Evolutionary conservation across 116 monocot genomes (phyloP).

Genomic region (Cymodocea nodosa): DNA sequence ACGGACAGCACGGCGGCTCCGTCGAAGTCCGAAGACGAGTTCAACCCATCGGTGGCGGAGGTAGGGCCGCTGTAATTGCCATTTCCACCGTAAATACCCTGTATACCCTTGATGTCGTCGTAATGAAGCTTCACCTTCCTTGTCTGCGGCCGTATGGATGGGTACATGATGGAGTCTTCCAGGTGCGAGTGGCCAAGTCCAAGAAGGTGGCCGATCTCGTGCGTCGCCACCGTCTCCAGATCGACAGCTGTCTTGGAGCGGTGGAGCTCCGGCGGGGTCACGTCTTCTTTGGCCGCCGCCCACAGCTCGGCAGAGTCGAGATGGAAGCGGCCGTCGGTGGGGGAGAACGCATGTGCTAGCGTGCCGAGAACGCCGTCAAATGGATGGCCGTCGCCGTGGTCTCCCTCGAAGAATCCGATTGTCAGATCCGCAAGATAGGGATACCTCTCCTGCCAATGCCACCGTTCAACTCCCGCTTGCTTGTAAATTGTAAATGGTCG

Average conservation of each 20-base stretch:
- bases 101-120: conserved; percentile 65
- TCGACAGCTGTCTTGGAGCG: conserved; percentile 36
- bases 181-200: conserved; percentile 68
- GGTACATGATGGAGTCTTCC: conserved; percentile 62
- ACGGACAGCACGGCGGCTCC: too few relatives aligned
- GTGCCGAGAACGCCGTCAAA: conserved; percentile 67
- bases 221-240: conserved; percentile 78
- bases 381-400: conserved; percentile 73
- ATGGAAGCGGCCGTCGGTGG: conserved; percentile 64
- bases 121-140: conserved; percentile 53
- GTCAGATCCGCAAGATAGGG: conserved; percentile 27
- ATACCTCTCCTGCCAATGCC: conserved; percentile 2
- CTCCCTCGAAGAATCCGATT: conserved; percentile 53
- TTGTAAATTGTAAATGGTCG: too few relatives aligned
- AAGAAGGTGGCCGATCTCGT: conserved; percentile 78
- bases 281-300: conserved; percentile 35
- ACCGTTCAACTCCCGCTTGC: too few relatives aligned
- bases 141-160: conserved; percentile 29
- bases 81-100: conserved; percentile 57
- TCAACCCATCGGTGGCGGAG: not conserved
- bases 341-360: conserved; percentile 78
- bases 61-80: conserved; percentile 1
- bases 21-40: not conserved
- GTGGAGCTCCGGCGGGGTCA: conserved; percentile 3
- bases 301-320: conserved; percentile 65